These are phyloP conservation scores for Leccinum arenicola DNA, from an alignment of 768 basidiomycete species.

Conservation along the genomic window DNA sequence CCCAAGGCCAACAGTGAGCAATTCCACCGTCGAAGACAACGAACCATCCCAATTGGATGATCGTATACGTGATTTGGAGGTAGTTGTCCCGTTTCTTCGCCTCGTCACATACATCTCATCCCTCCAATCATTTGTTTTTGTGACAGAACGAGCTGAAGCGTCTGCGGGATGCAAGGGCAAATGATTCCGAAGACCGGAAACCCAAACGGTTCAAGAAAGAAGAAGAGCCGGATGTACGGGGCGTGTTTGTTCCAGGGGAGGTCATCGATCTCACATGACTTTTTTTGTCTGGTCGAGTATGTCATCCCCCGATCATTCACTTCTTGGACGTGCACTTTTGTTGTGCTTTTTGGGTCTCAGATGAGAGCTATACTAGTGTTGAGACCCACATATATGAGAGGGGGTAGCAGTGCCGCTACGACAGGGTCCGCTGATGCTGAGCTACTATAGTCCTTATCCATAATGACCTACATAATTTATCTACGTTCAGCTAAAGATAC, in stretches of 20 bases:
- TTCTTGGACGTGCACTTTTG: too few relatives aligned
- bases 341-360: too few relatives aligned
- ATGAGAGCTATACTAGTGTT: too few relatives aligned
- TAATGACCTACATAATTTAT: too few relatives aligned
- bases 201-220: conserved; percentile 16
- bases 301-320: too few relatives aligned
- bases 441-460: too few relatives aligned
- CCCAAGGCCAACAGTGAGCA: background rate
- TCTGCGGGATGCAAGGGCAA: conserved; percentile 8
- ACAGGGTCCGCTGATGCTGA: too few relatives aligned
- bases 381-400: too few relatives aligned
- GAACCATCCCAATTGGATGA: background rate
- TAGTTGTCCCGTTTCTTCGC: background rate
- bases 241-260: conserved; percentile 3
- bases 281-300: too few relatives aligned
- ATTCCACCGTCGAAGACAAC: background rate
- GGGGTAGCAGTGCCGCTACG: too few relatives aligned
- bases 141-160: conserved; percentile 15
- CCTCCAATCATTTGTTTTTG: background rate
- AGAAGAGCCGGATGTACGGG: conserved; percentile 1
- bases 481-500: too few relatives aligned
- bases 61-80: conserved; percentile 8
- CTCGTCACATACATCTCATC: background rate
- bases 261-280: conserved; percentile 9
- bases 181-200: conserved; percentile 5